Evolutionary conservation across 139 green algal species (phyloP), one percentile per base, ranked within the genome.

Genomic region (Haematococcus sp.): DNA sequence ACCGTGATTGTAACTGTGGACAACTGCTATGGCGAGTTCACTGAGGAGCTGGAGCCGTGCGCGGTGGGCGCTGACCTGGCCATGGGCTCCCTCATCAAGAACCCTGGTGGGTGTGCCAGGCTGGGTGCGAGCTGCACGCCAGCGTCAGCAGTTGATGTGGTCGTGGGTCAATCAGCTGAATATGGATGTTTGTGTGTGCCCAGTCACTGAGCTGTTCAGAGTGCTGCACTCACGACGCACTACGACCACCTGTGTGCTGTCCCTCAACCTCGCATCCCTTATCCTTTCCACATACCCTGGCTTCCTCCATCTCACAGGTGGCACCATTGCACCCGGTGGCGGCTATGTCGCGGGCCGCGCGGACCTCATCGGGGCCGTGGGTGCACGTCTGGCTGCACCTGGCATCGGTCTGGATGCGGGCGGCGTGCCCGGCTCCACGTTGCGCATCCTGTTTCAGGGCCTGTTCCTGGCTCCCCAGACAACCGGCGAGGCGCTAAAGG

Each of bases 11-110:
- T 98, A 32, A 79, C 90, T n/a, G 95, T 98, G 33, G 95, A 98
- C 84, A 98, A 98, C 82, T 98, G 95, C 89, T 98, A 98, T 58
- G 94, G 95, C 5, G 95, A 98, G 81, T 98, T 98, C 82, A 95
- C 94, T 1, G 94, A 97, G 58, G 73, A 77, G 32, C 56, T 34
- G 31, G 94, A 98, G 88, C 94, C 94, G 1, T 87, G 83, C 32
- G 83, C 87, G 73, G 91, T 97, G 35, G 94, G 94, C 2, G 95
- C 93, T 28, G 95, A 98, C 76, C 83, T 98, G 51, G 89, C 84
- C 40, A 97, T 96, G 88, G 95, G 95, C 25, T 91, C 76, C 28
- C 82, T 98, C 51, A 98, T 98, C 79, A 98, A 98, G 83, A 97
- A 94, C 72, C 84, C 84, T n/a, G 81, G 85, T 68, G 70, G 3